Conservation (phyloP, 139 green algal species). For the Chlorella sp. region DNA sequence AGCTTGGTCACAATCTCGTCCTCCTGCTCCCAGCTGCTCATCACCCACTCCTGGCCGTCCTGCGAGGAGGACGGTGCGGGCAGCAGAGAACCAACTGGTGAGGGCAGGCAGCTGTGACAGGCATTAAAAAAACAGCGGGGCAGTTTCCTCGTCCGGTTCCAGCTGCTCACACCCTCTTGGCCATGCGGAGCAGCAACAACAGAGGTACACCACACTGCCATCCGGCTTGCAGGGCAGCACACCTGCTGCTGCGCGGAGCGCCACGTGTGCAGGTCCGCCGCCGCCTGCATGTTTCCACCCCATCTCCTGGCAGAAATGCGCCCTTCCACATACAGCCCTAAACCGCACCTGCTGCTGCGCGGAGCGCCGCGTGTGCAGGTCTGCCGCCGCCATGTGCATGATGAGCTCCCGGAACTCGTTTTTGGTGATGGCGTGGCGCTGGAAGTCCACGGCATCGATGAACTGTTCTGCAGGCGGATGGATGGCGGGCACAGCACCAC, state of each 20-base stretch:
- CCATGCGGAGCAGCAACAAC: too few species aligned
- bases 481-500: not conserved
- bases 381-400: constrained; percentile 59
- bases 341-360: constrained; percentile 3
- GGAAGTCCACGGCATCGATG: constrained; percentile 42
- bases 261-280: constrained; percentile 52
- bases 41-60: constrained; percentile 9
- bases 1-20: constrained; percentile 41
- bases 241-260: not conserved
- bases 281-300: constrained; percentile 57
- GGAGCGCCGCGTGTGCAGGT: constrained; percentile 41
- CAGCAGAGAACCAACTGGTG: too few species aligned
- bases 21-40: constrained; percentile 33
- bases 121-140: too few species aligned
- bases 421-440: constrained; percentile 37
- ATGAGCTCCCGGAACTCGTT: constrained; percentile 54
- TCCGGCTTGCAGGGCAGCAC: too few species aligned
- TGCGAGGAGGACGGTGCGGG: too few species aligned
- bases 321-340: too few species aligned
- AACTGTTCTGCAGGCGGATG: constrained; percentile 36
- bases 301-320: too few species aligned
- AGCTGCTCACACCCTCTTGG: too few species aligned
- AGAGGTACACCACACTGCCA: too few species aligned
- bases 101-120: too few species aligned
- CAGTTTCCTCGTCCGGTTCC: too few species aligned